phyloP scores from a whole-genome alignment of 2,329 filamentous ascomycete species.

The Alternaria sp. region DNA sequence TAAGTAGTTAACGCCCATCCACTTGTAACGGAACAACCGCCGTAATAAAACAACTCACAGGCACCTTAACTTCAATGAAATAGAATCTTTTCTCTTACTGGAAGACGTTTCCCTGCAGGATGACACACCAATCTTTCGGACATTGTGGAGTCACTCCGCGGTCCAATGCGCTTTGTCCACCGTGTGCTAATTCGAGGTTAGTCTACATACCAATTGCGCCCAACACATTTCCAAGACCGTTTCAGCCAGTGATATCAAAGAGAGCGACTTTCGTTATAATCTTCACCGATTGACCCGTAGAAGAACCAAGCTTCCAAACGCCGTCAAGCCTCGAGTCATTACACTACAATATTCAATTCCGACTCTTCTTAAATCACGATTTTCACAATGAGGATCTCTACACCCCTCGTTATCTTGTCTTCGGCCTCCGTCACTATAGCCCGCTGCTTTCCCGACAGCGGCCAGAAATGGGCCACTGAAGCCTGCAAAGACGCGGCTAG shows the following conservation, averaged over 20 bases:
- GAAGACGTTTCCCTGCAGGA: background rate
- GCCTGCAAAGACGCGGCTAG: background rate
- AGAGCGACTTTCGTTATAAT: background rate
- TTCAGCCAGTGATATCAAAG: background rate
- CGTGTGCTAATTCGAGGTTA: background rate
- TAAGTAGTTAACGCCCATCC: background rate
- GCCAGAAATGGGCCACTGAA: background rate
- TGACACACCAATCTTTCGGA: background rate
- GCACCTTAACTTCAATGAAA: background rate
- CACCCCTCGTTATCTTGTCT: background rate
- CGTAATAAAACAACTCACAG: background rate
- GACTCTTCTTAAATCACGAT: background rate
- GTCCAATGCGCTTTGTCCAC: background rate
- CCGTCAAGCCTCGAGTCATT: background rate
- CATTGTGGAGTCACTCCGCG: background rate
- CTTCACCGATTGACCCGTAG: background rate
- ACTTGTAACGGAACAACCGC: background rate
- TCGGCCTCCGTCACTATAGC: background rate
- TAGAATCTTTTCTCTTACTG: background rate
- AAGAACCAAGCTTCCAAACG: background rate
- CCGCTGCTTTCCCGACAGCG: background rate
- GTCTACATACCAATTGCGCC: background rate
- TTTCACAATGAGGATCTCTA: background rate
- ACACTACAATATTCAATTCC: background rate
- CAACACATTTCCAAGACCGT: background rate